These are phyloP conservation scores for Ceratobasidium papillatum DNA, from an alignment of 1,284 basidiomycete genomes.

Conservation along the genomic window DNA sequence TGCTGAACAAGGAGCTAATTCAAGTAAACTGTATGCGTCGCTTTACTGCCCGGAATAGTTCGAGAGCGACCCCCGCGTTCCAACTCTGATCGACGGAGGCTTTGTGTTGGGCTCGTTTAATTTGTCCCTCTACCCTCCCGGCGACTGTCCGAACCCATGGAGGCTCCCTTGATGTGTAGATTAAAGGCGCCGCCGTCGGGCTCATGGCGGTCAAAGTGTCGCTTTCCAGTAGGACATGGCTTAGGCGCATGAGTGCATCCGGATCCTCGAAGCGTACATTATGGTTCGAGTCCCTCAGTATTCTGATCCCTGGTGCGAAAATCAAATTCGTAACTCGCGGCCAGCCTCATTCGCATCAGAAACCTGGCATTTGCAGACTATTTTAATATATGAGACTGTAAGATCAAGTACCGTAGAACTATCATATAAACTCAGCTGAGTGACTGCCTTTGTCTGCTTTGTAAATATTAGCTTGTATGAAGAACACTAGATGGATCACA, in stretches of 20 bases:
- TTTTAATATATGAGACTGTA: no score
- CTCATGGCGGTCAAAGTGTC: no score
- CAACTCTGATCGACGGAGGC: conserved; percentile 11
- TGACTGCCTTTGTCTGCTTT: not conserved
- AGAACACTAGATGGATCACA: not conserved
- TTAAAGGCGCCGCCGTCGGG: not conserved
- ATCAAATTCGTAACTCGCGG: conserved; percentile 36
- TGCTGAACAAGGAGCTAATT: conserved; percentile 41
- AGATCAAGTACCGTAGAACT: no score
- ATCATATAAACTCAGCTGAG: not conserved
- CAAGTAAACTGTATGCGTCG: conserved; percentile 39
- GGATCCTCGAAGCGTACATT: no score
- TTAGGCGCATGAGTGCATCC: no score
- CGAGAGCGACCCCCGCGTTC: not conserved
- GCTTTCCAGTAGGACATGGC: no score
- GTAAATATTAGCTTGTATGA: not conserved
- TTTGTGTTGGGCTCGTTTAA: not conserved
- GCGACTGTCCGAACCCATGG: conserved; percentile 10
- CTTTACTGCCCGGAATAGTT: not conserved
- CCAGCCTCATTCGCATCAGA: no score
- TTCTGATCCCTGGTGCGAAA: conserved; percentile 35
- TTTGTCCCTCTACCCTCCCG: not conserved
- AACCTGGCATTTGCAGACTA: no score
- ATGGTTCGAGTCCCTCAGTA: conserved; percentile 38
- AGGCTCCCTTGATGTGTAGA: no score